Base-by-base conservation (phyloP, 1,284 basidiomycete species). In the Leccinum cinnamomeum region DNA sequence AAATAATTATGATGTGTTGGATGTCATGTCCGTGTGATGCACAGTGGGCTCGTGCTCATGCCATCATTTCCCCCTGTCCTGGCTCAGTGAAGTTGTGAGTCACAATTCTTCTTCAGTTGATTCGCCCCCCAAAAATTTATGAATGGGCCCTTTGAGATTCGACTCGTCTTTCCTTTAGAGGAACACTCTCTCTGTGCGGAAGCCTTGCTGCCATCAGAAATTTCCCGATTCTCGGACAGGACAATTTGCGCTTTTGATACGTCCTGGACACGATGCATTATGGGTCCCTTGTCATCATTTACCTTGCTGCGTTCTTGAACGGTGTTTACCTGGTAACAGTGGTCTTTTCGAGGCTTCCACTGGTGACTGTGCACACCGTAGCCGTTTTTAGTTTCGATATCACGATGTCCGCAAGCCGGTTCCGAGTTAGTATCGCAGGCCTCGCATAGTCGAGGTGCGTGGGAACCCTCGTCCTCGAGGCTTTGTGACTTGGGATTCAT, bases 21-120 rank as follows among this genome's bases (percentile, higher is more conserved):
- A 46, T 46, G 44, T 46, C 71, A 71, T 75, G 61, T 75, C 73
- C 70, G 73, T 64, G 63, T 59, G 33, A 30, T 30, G 30, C 56
- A 63, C 56, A 56, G 16, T 57, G 65, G 59, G 46, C 53, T 61
- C 48, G 56, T 51, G 57, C 30, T 62, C 25, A 18, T 53, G 63
- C 55, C 48, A 67, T 60, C 46, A 23, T 48, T 57, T 51, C n/a
- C 56, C 53, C 44, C 30, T 37, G 18, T 44, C 18, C 25, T 51
- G 50, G 56, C 35, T 59, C 48, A 37, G 50, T 60, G 56, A 65
- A 63, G 51, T 25, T 16, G 37, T 16, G 12, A 25, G 37, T 64
- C 61, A 53, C 37, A 35, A 37, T 51, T 63, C 58, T 48, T 48
- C 46, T 53, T 56, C 41, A 41, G 60, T 14, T n/a, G 70, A 69